A percentile compares a stretch with the other conserved stretches of the same genome.
Conservation (phyloP, 225 moss, liverwort and hornwort genomes). For the Climacium dendroides region DNA sequence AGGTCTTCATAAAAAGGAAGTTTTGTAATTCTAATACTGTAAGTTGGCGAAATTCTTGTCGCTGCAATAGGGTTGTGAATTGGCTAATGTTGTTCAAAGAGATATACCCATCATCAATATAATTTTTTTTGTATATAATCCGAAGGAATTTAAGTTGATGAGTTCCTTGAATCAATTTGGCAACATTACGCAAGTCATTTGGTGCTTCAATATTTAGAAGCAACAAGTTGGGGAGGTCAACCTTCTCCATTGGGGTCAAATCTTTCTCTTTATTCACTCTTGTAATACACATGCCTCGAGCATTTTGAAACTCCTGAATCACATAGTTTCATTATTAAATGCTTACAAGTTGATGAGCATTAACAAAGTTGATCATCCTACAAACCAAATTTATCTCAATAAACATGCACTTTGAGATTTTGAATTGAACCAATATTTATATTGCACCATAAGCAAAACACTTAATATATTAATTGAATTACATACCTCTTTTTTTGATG, state of each 20-base stretch:
- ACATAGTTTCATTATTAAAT: too few species aligned
- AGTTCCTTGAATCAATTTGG: background rate
- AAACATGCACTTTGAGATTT: too few species aligned
- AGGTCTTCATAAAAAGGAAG: background rate
- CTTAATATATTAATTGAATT: too few species aligned
- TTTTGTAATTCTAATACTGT: background rate
- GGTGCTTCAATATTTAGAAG: background rate
- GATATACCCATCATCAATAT: rapidly evolving
- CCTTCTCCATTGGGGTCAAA: background rate
- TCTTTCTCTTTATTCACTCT: background rate
- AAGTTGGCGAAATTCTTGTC: background rate
- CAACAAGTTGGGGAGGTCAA: background rate
- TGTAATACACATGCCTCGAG: background rate
- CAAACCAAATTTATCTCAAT: background rate
- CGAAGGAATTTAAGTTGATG: background rate
- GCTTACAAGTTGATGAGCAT: background rate
- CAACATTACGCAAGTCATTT: background rate
- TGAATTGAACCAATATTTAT: background rate
- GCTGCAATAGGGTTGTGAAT: rapidly evolving
- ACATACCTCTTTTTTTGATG: background rate
- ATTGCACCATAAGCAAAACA: background rate
- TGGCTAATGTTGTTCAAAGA: rapidly evolving
- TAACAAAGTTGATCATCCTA: rapidly evolving
- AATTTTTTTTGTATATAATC: background rate
- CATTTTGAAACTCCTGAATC: background rate